A percentile compares a stretch with the other conserved stretches of the same genome.
Conservation (phyloP, 305 asterid genomes). For the Rubia peregrina region DNA sequence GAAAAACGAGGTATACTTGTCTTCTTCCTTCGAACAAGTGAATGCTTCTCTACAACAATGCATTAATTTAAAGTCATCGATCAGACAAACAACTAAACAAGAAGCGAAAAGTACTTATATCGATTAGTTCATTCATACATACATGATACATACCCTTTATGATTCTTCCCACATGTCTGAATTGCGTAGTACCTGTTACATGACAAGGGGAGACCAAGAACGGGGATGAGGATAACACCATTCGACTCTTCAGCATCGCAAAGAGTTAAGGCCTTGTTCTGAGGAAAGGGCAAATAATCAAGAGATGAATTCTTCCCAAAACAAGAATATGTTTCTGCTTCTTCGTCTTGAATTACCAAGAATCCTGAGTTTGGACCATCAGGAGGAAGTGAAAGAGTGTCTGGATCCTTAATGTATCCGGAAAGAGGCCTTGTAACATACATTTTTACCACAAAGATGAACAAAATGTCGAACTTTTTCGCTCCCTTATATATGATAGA, state of each 20-base stretch:
- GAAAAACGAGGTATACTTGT: constrained; percentile 40
- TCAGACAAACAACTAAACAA: neutral
- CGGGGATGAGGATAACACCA: neutral
- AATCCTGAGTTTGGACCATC: neutral
- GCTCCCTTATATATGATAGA: neutral
- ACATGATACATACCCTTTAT: neutral
- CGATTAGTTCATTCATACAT: neutral
- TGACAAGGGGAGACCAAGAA: neutral
- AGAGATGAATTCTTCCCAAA: neutral
- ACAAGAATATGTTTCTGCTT: neutral
- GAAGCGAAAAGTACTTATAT: neutral
- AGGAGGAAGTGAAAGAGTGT: neutral
- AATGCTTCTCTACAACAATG: constrained; percentile 40
- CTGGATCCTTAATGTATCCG: neutral
- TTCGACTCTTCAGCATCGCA: neutral
- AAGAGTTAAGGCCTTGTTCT: neutral
- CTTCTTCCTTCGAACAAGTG: constrained; percentile 58
- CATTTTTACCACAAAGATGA: neutral
- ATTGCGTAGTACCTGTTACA: neutral
- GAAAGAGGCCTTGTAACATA: neutral
- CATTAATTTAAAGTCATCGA: neutral
- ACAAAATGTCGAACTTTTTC: too few relatives aligned
- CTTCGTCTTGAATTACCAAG: neutral
- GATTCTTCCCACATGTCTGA: neutral
- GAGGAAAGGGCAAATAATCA: neutral